These are phyloP conservation scores for Candida vartiovaarae DNA, from an alignment of 805 yeast genomes.

Conservation along the genomic window DNA sequence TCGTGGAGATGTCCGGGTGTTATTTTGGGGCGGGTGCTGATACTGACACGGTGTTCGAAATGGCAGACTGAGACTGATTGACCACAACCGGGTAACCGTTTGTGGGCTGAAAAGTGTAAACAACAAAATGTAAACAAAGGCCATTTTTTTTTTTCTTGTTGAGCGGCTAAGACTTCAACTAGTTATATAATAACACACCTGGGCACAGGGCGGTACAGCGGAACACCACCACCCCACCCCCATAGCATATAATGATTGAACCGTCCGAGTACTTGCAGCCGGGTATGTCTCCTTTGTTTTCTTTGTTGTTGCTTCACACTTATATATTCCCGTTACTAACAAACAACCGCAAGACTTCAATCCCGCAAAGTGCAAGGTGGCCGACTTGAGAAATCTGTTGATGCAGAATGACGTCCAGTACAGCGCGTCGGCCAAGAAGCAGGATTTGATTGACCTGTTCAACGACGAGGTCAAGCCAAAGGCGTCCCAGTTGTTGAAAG, in stretches of 20 bases:
- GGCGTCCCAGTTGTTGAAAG: slow-evolving; percentile 34
- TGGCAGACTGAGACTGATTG: too few relatives aligned
- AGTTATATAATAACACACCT: too few relatives aligned
- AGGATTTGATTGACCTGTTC: slow-evolving; percentile 55
- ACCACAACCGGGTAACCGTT: too few relatives aligned
- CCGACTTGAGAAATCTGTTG: slow-evolving; percentile 63
- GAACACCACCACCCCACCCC: too few relatives aligned
- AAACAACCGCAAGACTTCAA: slow-evolving; percentile 48
- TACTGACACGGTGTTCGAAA: too few relatives aligned
- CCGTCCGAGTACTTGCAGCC: slow-evolving; percentile 29
- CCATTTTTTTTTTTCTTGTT: too few relatives aligned
- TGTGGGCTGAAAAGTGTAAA: too few relatives aligned
- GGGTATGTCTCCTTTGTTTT: slow-evolving; percentile 18
- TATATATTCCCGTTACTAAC: neutral
- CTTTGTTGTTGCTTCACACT: neutral
- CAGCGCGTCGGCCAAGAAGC: slow-evolving; percentile 61
- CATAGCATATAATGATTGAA: slow-evolving; percentile 24
- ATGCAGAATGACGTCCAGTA: slow-evolving; percentile 53
- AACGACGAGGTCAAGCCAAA: slow-evolving; percentile 44
- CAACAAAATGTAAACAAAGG: too few relatives aligned
- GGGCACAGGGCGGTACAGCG: too few relatives aligned
- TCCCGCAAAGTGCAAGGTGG: slow-evolving; percentile 55
- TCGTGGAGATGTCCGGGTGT: too few relatives aligned
- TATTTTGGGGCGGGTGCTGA: too few relatives aligned
- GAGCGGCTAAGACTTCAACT: too few relatives aligned